Base-by-base conservation (phyloP, 2,329 filamentous ascomycete species). In the Truncatella angustata region DNA sequence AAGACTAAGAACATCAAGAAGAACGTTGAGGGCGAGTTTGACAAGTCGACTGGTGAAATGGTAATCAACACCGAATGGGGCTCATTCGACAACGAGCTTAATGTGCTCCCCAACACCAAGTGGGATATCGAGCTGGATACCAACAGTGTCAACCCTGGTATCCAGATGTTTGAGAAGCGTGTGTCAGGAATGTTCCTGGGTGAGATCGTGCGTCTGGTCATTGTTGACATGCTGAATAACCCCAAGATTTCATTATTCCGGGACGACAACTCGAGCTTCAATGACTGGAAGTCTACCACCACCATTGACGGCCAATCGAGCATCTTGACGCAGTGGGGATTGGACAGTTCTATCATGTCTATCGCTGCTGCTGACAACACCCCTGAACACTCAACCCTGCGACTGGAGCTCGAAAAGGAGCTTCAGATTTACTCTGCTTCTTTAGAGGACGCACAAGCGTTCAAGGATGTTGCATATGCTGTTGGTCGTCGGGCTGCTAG, bases 131-230 rank as follows among this genome's bases (percentile, higher is more conserved):
- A 84, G 52, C 79, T 99, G 21, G 93, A 99, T 70, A 74, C 76
- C 52, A 84, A 87, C 54, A 94, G 87, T 58, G 85, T 90, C 61
- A 97, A 99, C 71, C 93, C 92, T 0, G 94, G 94, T 23, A 85
- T 96, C 56, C 94, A 99, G 68, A 96, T 97, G 90, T 99, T 97
- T 66, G 94, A 99, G 76, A 99, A 99, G 80, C 88, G 93, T 44
- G 88, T 99, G 14, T 96, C 91, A 0, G 94, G 94, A 68, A 97
- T 99, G 93, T 99, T 97, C 75, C 73, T 99, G 45, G 94, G 94
- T 50, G 94, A 99, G 70, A 92, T 97, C 57, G 80, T 97, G 51
- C 88, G 94, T 50, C 80, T 90, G 40, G 85, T 86, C 14, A 74
- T 97, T 20, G 69, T 94, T 47, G 78, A 84, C 53, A 80, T 97